A percentile compares a stretch with the other conserved stretches of the same genome.
phyloP scores from a whole-genome alignment of 331 rosid genomes.

The Malus hybrid region DNA sequence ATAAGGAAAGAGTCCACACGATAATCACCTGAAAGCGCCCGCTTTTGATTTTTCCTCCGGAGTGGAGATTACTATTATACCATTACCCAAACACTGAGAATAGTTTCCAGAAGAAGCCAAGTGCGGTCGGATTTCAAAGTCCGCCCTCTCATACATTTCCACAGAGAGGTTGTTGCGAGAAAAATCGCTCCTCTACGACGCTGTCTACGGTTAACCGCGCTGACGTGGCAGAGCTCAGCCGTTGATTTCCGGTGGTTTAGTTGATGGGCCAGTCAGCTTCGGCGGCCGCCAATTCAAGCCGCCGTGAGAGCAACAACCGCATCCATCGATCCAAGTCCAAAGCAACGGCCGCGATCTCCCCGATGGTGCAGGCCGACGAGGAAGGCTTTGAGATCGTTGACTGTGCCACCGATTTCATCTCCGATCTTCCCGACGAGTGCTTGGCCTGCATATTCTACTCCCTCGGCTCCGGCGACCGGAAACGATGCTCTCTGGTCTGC shows the following conservation, averaged over 20 bases:
- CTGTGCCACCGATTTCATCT: conserved; percentile 43
- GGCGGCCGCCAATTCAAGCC: conserved; percentile 39
- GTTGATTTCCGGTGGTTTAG: conserved; percentile 12
- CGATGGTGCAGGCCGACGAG: conserved; percentile 22
- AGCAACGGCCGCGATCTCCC: conserved; percentile 9
- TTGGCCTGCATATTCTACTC: conserved; percentile 73
- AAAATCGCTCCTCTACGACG: not conserved
- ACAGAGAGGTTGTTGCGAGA: not conserved
- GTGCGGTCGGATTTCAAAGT: conserved; percentile 41
- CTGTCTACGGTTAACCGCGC: conserved; percentile 1
- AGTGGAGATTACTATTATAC: conserved; percentile 7
- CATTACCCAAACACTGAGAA: not conserved
- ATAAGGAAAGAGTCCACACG: conserved; percentile 5
- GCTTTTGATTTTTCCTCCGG: not conserved
- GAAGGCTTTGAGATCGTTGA: not conserved
- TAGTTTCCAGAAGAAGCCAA: conserved; percentile 17
- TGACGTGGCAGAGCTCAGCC: conserved; percentile 17
- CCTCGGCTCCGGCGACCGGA: conserved; percentile 71
- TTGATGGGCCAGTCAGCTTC: conserved; percentile 96
- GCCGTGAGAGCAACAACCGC: conserved; percentile 38
- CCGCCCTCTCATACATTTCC: conserved; percentile 27
- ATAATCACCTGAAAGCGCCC: conserved; percentile 19
- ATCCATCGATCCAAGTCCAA: conserved; percentile 38
- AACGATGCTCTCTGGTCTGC: conserved; percentile 79
- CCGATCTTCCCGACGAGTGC: conserved; percentile 86